A percentile compares a stretch with the other conserved stretches of the same genome.
phyloP scores from a whole-genome alignment of 177 flowering plant genomes.

The Vitis hybrid region DNA sequence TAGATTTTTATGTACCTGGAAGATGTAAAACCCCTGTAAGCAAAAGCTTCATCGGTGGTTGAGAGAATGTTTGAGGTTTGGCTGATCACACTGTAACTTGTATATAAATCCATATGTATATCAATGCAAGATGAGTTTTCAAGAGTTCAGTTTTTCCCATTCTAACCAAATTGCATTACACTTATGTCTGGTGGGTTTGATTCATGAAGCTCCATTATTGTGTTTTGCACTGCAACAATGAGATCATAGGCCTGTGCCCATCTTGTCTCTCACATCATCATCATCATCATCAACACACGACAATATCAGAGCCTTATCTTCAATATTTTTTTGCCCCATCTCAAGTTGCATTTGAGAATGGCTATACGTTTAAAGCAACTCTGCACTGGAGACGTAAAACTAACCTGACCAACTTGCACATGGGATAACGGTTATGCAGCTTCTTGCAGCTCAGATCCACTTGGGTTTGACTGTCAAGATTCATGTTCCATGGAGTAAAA shows the following conservation, averaged over 20 bases:
- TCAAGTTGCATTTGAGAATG: not conserved
- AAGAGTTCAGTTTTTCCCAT: not conserved
- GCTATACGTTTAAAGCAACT: too few species aligned
- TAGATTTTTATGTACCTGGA: conserved; percentile 20
- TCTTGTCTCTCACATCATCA: conserved; percentile 14
- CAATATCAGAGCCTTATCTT: not conserved
- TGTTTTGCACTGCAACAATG: conserved; percentile 16
- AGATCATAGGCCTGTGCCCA: conserved; percentile 11
- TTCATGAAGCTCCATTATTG: conserved; percentile 17
- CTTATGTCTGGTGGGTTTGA: conserved; percentile 13
- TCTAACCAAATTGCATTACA: not conserved
- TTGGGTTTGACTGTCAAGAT: too few species aligned
- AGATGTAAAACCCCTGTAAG: conserved; percentile 31
- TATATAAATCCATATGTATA: conserved; percentile 51
- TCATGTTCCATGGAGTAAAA: too few species aligned
- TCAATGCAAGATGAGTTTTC: conserved; percentile 42
- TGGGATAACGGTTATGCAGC: too few species aligned
- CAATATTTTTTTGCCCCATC: not conserved
- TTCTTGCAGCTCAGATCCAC: too few species aligned
- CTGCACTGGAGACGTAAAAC: too few species aligned
- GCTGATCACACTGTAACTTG: conserved; percentile 54
- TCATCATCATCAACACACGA: conserved; percentile 6
- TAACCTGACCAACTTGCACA: too few species aligned
- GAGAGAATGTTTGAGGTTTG: conserved; percentile 19
- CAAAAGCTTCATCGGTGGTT: conserved; percentile 48